Percentiles rank a stretch among this genome's conserved stretches.
Evolutionary conservation across 163 green algal genomes (phyloP).

Genomic region (Chloroidium sp.): DNA sequence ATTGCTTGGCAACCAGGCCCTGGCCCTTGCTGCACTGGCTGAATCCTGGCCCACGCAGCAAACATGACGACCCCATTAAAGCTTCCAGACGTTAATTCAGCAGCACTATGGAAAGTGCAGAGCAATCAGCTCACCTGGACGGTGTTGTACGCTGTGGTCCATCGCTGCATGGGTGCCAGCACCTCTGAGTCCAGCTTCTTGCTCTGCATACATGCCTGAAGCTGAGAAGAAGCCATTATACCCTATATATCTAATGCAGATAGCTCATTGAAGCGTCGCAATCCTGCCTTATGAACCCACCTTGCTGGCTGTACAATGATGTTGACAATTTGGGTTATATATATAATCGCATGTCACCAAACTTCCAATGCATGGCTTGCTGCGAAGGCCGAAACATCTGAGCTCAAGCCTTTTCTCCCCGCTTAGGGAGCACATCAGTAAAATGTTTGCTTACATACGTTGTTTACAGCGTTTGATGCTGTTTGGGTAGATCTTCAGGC

Average conservation of each 20-base stretch:
- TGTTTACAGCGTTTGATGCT: too few relatives aligned
- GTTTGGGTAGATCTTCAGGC: too few relatives aligned
- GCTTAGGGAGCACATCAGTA: too few relatives aligned
- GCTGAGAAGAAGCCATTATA: neutral
- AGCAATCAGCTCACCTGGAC: conserved; percentile 33
- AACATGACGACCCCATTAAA: neutral
- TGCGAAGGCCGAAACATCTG: neutral
- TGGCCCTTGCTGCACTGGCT: neutral
- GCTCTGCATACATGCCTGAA: conserved; percentile 16
- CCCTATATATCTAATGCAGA: neutral
- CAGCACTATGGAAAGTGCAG: neutral
- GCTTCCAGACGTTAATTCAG: neutral
- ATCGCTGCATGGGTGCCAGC: conserved; percentile 71
- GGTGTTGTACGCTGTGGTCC: conserved; percentile 66
- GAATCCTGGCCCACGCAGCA: neutral
- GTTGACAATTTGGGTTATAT: too few relatives aligned
- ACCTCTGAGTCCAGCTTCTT: conserved; percentile 75
- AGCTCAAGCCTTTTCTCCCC: neutral
- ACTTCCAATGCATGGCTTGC: neutral
- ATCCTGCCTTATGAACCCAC: too few relatives aligned
- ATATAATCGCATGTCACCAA: neutral
- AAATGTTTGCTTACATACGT: too few relatives aligned
- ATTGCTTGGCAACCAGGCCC: neutral
- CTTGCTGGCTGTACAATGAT: too few relatives aligned
- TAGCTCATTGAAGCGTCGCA: neutral